Base-by-base conservation (phyloP, 1,139 yeast species). In the Kodamaea plutei region DNA sequence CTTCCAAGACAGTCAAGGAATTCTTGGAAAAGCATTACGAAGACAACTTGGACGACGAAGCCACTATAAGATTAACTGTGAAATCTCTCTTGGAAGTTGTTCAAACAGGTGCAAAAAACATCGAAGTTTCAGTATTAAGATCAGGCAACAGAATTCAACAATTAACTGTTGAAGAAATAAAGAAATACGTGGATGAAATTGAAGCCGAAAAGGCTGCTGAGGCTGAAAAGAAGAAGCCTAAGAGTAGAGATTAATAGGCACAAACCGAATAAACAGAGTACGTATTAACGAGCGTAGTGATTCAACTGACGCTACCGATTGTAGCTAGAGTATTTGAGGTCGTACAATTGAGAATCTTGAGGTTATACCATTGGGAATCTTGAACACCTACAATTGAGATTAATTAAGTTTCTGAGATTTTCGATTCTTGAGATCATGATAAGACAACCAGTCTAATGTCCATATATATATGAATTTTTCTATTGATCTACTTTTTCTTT, bases 71-170 rank as follows among this genome's bases (percentile, higher is more conserved):
- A 49, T 76, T 91, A 50, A 79, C 97, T 2, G 79, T 91, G 33
- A 85, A 84, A 64, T 79, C 95, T 15, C 70, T 91, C 49, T 72
- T 91, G 48, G 98, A 91, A 58, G 97, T 91, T 33, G 98, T 91
- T 17, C 98, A 93, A 63, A 89, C 97, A 3, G 98, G 98, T 23
- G 95, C 96, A 26, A 84, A 87, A 56, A 91, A 91, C 58, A 88
- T 91, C 53, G 99, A 91, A 59, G 80, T 91, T 35, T 84, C 95
- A 9, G 82, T 93, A 28, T 78, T 91, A 73, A 76, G 75, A 43
- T 84, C 96, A 20, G 76, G 75, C 37, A 66, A 70, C 43, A 50
- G 57, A 27, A 72, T 79, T 43, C 59, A 68, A 40, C 64, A 69
- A 37, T 69, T 84, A 55, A 66, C 77, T 17, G 73, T 77, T 35